Evolutionary conservation across 2,329 filamentous ascomycete species (phyloP).

Genomic region (Apiospora phragmitis): DNA sequence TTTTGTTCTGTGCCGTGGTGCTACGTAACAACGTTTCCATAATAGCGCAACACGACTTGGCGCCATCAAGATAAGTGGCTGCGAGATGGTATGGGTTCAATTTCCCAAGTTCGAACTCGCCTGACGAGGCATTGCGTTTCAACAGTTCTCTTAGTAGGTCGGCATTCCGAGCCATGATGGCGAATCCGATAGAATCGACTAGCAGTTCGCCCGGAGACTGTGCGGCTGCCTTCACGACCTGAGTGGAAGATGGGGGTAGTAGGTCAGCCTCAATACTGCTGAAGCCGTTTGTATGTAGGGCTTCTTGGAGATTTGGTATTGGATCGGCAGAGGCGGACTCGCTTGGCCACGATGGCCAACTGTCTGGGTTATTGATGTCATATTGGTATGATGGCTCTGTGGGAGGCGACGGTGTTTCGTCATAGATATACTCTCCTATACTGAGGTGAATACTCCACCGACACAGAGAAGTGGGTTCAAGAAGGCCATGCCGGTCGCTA

Average conservation of each 20-base stretch:
- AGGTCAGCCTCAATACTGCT: not conserved
- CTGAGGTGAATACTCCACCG: not conserved
- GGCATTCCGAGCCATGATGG: not conserved
- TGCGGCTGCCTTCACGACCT: not conserved
- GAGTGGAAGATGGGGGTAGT: not conserved
- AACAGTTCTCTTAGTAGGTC: not conserved
- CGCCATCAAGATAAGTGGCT: slow-evolving; percentile 6
- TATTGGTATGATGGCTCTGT: slow-evolving; percentile 1
- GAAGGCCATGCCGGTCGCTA: not conserved
- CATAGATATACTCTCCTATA: not conserved
- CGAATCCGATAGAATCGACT: not conserved
- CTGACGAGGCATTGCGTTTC: not conserved
- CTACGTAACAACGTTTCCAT: not conserved
- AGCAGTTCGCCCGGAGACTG: not conserved
- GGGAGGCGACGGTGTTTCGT: not conserved
- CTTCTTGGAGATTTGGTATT: not conserved
- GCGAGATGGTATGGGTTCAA: not conserved
- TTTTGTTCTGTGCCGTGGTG: not conserved
- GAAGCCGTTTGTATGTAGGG: not conserved
- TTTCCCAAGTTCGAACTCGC: not conserved
- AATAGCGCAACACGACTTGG: not conserved
- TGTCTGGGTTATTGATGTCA: not conserved
- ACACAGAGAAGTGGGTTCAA: not conserved
- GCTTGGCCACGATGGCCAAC: not conserved
- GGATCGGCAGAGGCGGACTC: not conserved